phyloP scores from a whole-genome alignment of 192 early-diverging fungal species.

The Diversispora eburnea region DNA sequence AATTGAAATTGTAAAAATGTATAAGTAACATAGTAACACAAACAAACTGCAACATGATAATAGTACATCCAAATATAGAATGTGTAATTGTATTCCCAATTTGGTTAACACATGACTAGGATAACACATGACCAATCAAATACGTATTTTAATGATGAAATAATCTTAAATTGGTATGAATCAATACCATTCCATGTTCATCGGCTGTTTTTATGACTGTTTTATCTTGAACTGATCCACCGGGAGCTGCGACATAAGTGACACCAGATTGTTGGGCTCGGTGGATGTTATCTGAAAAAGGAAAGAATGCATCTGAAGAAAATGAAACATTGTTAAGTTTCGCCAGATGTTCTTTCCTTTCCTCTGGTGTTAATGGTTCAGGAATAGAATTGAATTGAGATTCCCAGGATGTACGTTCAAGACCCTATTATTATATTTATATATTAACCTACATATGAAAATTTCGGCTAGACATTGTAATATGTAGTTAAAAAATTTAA shows the following conservation, averaged over 20 bases:
- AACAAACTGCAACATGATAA: too few relatives aligned
- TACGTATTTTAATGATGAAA: constrained; percentile 90
- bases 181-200: constrained; percentile 74
- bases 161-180: constrained; percentile 84
- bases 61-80: too few relatives aligned
- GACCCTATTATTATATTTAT: constrained; percentile 27
- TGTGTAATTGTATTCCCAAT: too few relatives aligned
- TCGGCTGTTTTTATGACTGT: constrained; percentile 81
- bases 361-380: constrained; percentile 68
- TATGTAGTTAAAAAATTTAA: not conserved
- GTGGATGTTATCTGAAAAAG: constrained; percentile 94
- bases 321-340: constrained; percentile 73
- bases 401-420: constrained; percentile 75
- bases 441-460: not conserved
- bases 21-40: too few relatives aligned
- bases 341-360: constrained; percentile 74
- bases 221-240: constrained; percentile 86
- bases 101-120: too few relatives aligned
- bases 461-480: not conserved
- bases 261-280: constrained; percentile 83
- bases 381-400: constrained; percentile 79
- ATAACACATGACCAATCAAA: too few relatives aligned
- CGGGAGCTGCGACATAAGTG: constrained; percentile 83
- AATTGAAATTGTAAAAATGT: too few relatives aligned
- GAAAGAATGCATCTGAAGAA: constrained; percentile 99